Evolutionary conservation across 805 yeast species (phyloP).

Genomic region (Barnettozyma botsteinii): DNA sequence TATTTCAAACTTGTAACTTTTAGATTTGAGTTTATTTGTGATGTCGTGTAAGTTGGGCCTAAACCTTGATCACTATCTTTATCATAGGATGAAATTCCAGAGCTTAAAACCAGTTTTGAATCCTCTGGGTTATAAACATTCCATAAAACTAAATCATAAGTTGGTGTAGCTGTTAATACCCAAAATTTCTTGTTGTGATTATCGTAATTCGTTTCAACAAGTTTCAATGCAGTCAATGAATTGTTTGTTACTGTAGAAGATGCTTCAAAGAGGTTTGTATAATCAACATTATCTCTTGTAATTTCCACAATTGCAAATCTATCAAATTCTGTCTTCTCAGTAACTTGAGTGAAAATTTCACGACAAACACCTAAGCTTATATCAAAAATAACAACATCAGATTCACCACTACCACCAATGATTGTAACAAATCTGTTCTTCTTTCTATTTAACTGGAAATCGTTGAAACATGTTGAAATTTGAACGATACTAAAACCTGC

Average conservation of each 20-base stretch:
- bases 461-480: slow-evolving; percentile 39
- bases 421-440: slow-evolving; percentile 45
- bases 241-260: neutral
- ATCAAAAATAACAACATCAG: slow-evolving; percentile 71
- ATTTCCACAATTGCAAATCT: slow-evolving; percentile 17
- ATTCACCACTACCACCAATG: slow-evolving; percentile 58
- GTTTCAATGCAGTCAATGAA: slow-evolving; percentile 17
- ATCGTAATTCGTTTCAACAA: slow-evolving; percentile 18
- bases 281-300: slow-evolving; percentile 3
- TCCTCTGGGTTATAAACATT: slow-evolving; percentile 26
- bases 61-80: slow-evolving; percentile 20
- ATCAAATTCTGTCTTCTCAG: slow-evolving; percentile 13
- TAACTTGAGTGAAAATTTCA: slow-evolving; percentile 29
- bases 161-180: slow-evolving; percentile 14
- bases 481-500: slow-evolving; percentile 44
- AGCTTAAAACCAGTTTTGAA: slow-evolving; percentile 28
- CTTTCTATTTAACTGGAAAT: slow-evolving; percentile 29
- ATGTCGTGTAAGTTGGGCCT: slow-evolving; percentile 8
- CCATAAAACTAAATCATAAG: slow-evolving; percentile 32
- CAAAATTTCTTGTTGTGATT: slow-evolving; percentile 16
- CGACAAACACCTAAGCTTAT: slow-evolving; percentile 57
- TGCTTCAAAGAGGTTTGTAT: neutral
- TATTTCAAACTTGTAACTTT: slow-evolving; percentile 36
- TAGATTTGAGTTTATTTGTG: slow-evolving; percentile 35
- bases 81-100: neutral